Conservation (phyloP, 2,329 filamentous ascomycete species). For the Fusarium paranaense region DNA sequence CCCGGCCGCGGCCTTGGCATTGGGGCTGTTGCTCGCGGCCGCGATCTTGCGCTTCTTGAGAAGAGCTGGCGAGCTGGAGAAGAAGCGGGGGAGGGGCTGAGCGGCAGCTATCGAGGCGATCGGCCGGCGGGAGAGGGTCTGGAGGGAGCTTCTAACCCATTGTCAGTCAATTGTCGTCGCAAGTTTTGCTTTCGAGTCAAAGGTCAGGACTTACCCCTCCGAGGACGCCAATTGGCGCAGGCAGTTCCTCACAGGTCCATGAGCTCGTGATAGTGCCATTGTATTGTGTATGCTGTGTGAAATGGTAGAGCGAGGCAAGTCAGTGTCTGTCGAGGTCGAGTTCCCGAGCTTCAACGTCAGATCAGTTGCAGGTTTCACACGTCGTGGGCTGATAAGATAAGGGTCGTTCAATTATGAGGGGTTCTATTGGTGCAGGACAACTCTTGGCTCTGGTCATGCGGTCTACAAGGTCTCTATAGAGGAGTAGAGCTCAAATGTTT, state of each 20-base stretch:
- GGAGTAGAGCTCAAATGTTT: background rate
- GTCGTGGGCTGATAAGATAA: slow-evolving; percentile 42
- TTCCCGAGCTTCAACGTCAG: slow-evolving; percentile 42
- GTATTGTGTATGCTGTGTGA: background rate
- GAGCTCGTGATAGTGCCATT: slow-evolving; percentile 41
- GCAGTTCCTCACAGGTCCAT: slow-evolving; percentile 35
- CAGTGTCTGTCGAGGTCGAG: slow-evolving; percentile 19
- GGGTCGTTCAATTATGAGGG: background rate
- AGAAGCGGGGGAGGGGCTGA: slow-evolving; percentile 38
- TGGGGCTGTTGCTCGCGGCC: slow-evolving; percentile 46
- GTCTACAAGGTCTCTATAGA: background rate
- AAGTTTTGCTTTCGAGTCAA: background rate
- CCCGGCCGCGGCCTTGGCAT: slow-evolving; percentile 29
- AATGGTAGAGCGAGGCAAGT: background rate
- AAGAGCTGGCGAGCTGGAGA: slow-evolving; percentile 45
- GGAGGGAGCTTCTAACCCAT: slow-evolving; percentile 26
- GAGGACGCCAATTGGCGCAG: slow-evolving; percentile 39
- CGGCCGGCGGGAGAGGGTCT: slow-evolving; percentile 23
- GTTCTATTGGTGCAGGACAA: background rate
- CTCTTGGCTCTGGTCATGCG: background rate
- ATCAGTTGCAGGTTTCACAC: slow-evolving; percentile 19
- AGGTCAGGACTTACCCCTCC: slow-evolving; percentile 35
- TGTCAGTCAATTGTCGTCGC: slow-evolving; percentile 25
- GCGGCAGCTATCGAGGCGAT: slow-evolving; percentile 5
- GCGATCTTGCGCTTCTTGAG: slow-evolving; percentile 56